Evolutionary conservation across 371 early-diverging fungal genomes (phyloP).

Genomic region (Apophysomyces trapeziformis): DNA sequence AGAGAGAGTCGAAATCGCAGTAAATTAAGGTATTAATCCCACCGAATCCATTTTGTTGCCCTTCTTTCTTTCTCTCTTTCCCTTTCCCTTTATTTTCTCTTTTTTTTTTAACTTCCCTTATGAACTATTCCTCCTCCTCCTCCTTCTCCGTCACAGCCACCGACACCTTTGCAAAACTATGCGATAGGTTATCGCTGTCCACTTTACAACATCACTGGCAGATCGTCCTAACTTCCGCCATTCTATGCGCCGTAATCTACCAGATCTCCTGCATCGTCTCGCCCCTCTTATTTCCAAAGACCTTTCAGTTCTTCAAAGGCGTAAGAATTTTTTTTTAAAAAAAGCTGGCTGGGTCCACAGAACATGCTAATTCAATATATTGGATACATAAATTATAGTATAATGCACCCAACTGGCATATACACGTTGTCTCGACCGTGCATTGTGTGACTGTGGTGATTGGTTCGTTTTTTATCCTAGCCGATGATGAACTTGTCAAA

Average conservation of each 20-base stretch:
- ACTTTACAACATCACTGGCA: conserved; percentile 51
- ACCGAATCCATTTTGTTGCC: no score
- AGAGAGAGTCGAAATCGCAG: no score
- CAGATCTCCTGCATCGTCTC: conserved; percentile 61
- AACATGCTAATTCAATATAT: no score
- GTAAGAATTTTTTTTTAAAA: no score
- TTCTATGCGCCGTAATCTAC: conserved; percentile 59
- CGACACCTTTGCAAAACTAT: conserved; percentile 21
- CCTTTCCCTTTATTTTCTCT: not conserved
- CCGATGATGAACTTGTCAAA: conserved; percentile 59
- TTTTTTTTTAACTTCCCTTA: conserved; percentile 6
- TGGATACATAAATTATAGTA: conserved; percentile 25
- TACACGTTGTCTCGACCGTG: conserved; percentile 75
- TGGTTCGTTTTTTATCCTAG: conserved; percentile 66
- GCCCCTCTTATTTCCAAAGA: conserved; percentile 63
- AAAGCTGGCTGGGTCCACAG: not conserved
- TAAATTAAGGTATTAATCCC: no score
- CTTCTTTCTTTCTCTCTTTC: no score
- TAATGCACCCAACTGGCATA: conserved; percentile 69
- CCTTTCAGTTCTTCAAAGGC: conserved; percentile 62
- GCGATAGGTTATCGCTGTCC: conserved; percentile 37
- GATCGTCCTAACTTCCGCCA: conserved; percentile 36
- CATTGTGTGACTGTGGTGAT: conserved; percentile 59
- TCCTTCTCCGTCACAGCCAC: no score
- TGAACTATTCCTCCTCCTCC: conserved; percentile 15